Conservation (phyloP, 2,329 filamentous ascomycete genomes). For the Stagonosporopsis tanaceti region DNA sequence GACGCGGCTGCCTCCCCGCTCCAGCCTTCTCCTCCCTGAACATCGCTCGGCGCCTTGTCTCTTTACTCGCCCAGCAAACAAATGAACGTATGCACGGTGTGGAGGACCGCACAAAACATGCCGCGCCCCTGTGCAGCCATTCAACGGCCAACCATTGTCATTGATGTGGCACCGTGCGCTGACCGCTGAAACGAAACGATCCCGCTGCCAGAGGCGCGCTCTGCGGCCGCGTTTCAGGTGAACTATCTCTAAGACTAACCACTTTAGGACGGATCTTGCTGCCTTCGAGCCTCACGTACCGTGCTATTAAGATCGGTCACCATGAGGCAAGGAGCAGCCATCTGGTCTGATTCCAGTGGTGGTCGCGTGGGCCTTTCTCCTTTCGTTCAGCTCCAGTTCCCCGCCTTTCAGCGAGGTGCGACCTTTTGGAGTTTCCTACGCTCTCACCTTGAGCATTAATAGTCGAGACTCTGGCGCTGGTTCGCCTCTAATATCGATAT, state of each 20-base stretch:
- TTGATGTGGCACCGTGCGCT: neutral
- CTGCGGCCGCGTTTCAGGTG: conserved; percentile 18
- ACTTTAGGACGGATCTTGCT: conserved; percentile 7
- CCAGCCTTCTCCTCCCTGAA: conserved; percentile 22
- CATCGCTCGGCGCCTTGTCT: neutral
- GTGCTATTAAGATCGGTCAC: conserved; percentile 13
- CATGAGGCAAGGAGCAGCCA: conserved; percentile 13
- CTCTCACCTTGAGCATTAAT: conserved; percentile 5
- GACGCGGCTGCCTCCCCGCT: conserved; percentile 20
- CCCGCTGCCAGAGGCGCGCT: conserved; percentile 11
- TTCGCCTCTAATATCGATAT: neutral
- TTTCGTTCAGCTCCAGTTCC: conserved; percentile 1
- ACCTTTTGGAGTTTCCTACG: neutral
- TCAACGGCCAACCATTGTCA: neutral
- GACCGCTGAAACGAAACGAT: conserved; percentile 19
- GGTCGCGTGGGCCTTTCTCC: neutral
- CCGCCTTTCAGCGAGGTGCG: neutral
- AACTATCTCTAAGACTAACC: conserved; percentile 6
- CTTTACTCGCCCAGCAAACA: conserved; percentile 3
- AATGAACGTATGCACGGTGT: conserved; percentile 4
- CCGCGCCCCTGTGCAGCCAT: neutral
- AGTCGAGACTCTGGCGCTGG: conserved; percentile 8
- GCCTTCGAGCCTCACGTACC: conserved; percentile 4
- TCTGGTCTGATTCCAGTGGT: conserved; percentile 6
- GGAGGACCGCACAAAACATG: conserved; percentile 9